Conservation (phyloP, 2,329 filamentous ascomycete genomes). For the Colletotrichum acutatum region DNA sequence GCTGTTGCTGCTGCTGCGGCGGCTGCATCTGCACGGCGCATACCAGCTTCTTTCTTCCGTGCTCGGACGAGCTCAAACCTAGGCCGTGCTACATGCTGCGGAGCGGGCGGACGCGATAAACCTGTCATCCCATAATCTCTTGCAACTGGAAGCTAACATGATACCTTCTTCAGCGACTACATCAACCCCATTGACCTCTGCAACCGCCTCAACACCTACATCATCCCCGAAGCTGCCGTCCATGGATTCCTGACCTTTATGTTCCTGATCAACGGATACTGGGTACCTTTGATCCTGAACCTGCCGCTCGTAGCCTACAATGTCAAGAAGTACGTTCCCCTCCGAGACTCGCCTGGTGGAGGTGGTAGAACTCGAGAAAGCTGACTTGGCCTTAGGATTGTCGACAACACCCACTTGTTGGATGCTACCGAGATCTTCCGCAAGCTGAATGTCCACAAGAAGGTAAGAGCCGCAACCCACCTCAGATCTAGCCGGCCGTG, state of each 20-base stretch:
- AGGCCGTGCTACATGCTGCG: background rate
- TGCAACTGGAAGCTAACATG: conserved; percentile 42
- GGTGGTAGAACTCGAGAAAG: background rate
- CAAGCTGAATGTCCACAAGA: conserved; percentile 99
- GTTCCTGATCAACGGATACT: conserved; percentile 99
- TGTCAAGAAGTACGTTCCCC: conserved; percentile 86
- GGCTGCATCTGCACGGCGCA: background rate
- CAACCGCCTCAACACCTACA: conserved; percentile 99
- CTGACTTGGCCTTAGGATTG: conserved; percentile 72
- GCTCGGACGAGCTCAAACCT: conserved; percentile 8
- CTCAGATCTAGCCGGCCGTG: too few species aligned
- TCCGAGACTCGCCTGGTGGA: background rate
- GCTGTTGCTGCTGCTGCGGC: background rate
- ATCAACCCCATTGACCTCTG: conserved; percentile 99
- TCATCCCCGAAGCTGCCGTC: conserved; percentile 97
- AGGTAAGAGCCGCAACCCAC: conserved; percentile 64
- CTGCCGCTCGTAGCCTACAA: conserved; percentile 93
- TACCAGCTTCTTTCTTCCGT: background rate
- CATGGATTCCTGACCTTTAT: conserved; percentile 95
- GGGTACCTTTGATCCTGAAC: conserved; percentile 92
- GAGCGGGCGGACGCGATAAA: background rate
- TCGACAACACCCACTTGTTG: conserved; percentile 95
- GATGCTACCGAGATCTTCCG: conserved; percentile 99
- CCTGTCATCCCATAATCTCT: conserved; percentile 9
- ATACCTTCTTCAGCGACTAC: conserved; percentile 78